Conservation (phyloP, 139 green algal genomes). For the Yamagishiella unicocca region DNA sequence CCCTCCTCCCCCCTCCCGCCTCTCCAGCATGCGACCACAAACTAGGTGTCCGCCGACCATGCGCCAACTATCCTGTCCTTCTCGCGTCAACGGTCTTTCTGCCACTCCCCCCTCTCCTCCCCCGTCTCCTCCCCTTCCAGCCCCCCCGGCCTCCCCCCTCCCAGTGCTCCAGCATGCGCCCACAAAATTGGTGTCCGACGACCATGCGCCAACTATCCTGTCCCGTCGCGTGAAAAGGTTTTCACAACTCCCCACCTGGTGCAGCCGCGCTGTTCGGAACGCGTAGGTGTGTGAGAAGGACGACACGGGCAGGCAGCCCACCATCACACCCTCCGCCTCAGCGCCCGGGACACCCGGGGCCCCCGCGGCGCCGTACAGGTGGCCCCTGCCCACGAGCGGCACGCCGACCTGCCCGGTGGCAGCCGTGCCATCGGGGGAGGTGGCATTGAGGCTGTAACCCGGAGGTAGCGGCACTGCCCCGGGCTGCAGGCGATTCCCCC, state of each 20-base stretch:
- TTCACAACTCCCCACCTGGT: not conserved
- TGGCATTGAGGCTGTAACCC: not conserved
- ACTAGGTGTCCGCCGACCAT: too few species aligned
- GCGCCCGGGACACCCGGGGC: conserved; percentile 4
- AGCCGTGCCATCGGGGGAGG: not conserved
- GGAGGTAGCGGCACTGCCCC: not conserved
- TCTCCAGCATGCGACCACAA: too few species aligned
- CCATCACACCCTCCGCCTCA: not conserved
- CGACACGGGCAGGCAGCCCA: conserved; percentile 5
- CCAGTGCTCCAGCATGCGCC: too few species aligned
- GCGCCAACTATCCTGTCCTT: too few species aligned
- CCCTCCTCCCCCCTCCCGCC: too few species aligned
- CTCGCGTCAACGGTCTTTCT: too few species aligned
- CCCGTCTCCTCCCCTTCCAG: too few species aligned
- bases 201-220: too few species aligned
- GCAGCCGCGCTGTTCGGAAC: conserved; percentile 3
- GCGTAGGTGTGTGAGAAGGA: conserved; percentile 22
- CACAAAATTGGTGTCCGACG: too few species aligned
- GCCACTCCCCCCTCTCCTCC: too few species aligned
- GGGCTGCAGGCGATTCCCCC: not conserved
- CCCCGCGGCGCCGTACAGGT: not conserved
- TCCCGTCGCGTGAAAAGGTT: too few species aligned
- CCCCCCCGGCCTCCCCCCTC: too few species aligned
- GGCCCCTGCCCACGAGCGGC: not conserved
- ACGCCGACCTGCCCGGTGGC: not conserved